Base-by-base conservation (phyloP, 805 yeast species). In the Saccharomycopsis fermentans region DNA sequence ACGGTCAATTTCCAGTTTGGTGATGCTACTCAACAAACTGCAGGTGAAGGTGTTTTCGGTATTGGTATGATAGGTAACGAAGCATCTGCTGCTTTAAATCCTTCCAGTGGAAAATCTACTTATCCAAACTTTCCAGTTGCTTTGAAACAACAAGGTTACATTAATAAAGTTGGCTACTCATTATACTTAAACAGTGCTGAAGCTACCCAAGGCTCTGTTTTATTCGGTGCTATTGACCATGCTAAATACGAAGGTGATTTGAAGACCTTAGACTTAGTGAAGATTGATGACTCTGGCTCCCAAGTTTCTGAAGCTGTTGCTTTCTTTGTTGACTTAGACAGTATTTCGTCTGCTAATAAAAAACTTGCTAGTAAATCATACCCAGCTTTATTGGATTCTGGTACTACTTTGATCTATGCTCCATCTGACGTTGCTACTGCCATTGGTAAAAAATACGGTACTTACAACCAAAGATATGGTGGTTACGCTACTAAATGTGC, bases 41-140 rank as follows among this genome's bases (percentile, higher is more conserved):
- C 58, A 4, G 58, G 58, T 35, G 54, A 58, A 50, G 91, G 95
- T 58, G 91, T 88, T 27, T 70, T 87, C 39, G 90, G 91, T 32
- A 81, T 87, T 62, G 92, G 94, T 11, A 74, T 86, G 57, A 71
- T 79, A 3, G 87, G 82, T 12, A 75, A 86, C 58, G 96, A 90
- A 69, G 74, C 80, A 8, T 35, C 57, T 32, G 43, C 47, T 35
- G 54, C 54, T 27, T 19, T 32, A 6, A 52, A 26, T 21, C n/a
- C 36, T 24, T 21, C 43, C 53, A 12, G 55, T 56, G 32, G 34
- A 12, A 11, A 43, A 4, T 60, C 55, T 32, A 43, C 32, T 17
- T 67, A 68, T 52, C 61, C 52, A 11, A 66, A 65, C 55, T 62
- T 67, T 16, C 68, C 78, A 17, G 58, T 63, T 39, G 59, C 61